These are phyloP conservation scores for Nitzschia sp. DNA, from an alignment of 108 stramenopile species.

Conservation along the genomic window DNA sequence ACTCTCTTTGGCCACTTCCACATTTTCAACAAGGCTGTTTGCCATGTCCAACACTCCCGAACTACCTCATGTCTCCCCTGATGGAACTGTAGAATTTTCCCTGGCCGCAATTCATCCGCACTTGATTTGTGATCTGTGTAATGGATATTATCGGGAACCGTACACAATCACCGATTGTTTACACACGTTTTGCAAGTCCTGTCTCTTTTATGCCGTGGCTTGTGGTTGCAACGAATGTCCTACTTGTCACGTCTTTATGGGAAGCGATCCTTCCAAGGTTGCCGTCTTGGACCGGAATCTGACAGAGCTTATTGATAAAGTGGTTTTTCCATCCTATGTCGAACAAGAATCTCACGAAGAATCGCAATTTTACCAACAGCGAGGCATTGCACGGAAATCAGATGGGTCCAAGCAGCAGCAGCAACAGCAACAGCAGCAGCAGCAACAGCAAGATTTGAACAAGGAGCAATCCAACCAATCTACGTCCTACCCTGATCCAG, in stretches of 20 bases:
- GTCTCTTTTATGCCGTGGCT: slow-evolving; percentile 46
- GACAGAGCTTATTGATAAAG: slow-evolving; percentile 57
- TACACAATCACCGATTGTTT: slow-evolving; percentile 69
- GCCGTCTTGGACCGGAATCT: slow-evolving; percentile 52
- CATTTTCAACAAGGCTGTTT: too few relatives aligned
- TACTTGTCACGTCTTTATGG: slow-evolving; percentile 41
- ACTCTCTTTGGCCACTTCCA: too few relatives aligned
- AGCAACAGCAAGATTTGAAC: background rate
- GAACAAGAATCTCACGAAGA: slow-evolving; percentile 10
- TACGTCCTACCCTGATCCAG: too few relatives aligned
- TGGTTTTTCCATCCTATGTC: slow-evolving; percentile 33
- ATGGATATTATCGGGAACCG: slow-evolving; percentile 61
- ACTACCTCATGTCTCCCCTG: background rate
- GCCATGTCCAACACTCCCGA: too few relatives aligned
- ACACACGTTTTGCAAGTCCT: slow-evolving; percentile 71
- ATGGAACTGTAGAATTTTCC: slow-evolving; percentile 35
- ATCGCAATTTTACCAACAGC: background rate
- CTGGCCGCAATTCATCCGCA: slow-evolving; percentile 36
- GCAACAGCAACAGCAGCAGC: background rate
- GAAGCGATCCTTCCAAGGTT: slow-evolving; percentile 40
- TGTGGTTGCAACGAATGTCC: slow-evolving; percentile 39
- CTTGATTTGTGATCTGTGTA: slow-evolving; percentile 57
- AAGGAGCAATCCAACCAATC: too few relatives aligned
- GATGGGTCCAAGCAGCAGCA: background rate
- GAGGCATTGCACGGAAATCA: slow-evolving; percentile 1